These are phyloP conservation scores for Diddensiella caesifluorescens DNA, from an alignment of 805 yeast species.

Conservation along the genomic window DNA sequence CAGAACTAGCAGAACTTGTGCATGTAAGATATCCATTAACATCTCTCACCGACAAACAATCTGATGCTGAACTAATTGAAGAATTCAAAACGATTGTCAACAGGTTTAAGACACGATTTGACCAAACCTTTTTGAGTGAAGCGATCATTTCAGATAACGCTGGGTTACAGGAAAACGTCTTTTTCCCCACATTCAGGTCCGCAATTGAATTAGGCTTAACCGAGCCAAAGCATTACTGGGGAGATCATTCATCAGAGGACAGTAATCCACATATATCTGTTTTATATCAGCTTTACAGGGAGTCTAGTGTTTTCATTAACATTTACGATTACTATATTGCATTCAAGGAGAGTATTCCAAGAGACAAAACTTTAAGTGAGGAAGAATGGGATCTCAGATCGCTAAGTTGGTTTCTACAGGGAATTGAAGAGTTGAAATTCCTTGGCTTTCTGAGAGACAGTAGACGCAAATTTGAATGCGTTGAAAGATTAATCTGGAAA, in stretches of 20 bases:
- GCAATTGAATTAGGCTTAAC: constrained; percentile 38
- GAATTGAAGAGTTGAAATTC: constrained; percentile 61
- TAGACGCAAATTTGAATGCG: constrained; percentile 53
- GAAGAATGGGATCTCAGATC: constrained; percentile 57
- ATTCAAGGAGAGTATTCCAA: constrained; percentile 39
- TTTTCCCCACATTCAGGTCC: constrained; percentile 43
- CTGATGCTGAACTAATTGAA: no score
- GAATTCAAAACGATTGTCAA: neutral
- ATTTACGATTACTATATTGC: constrained; percentile 62
- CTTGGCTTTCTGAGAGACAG: constrained; percentile 64
- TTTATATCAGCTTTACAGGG: constrained; percentile 66
- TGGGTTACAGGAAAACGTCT: constrained; percentile 33
- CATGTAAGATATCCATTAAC: no score
- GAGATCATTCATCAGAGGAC: constrained; percentile 28
- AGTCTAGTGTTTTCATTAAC: constrained; percentile 66
- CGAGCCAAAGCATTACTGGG: constrained; percentile 35
- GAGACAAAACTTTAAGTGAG: constrained; percentile 20
- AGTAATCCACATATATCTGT: constrained; percentile 48
- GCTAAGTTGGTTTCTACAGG: constrained; percentile 70
- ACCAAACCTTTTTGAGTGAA: constrained; percentile 38
- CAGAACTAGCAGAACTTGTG: no score
- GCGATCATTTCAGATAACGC: constrained; percentile 37
- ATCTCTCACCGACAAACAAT: no score
- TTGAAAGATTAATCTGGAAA: constrained; percentile 70
- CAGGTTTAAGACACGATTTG: neutral